These are phyloP conservation scores for Stemphylium lycopersici DNA, from an alignment of 2,329 filamentous ascomycete genomes.

Conservation along the genomic window DNA sequence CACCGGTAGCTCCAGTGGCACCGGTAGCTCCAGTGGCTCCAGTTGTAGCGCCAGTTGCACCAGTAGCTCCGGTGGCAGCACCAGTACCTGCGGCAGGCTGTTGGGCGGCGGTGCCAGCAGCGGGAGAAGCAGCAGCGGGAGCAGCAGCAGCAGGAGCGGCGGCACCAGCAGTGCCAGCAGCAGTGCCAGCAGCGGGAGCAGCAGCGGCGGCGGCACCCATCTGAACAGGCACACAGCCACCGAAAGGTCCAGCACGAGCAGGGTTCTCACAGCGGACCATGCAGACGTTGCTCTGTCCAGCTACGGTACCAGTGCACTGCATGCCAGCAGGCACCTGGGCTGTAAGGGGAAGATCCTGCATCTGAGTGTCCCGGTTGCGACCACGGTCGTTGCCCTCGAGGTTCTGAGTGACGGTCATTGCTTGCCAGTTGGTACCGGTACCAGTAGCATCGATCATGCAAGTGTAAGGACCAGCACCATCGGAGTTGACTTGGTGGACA, in stretches of 20 bases:
- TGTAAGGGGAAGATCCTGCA: slow-evolving; percentile 56
- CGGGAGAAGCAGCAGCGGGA: slow-evolving; percentile 6
- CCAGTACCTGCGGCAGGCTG: slow-evolving; percentile 1
- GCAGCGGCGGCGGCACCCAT: slow-evolving; percentile 43
- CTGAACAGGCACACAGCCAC: slow-evolving; percentile 65
- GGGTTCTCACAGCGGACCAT: slow-evolving; percentile 68
- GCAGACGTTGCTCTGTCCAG: slow-evolving; percentile 65
- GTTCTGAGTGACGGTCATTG: slow-evolving; percentile 62
- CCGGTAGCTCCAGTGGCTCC: slow-evolving; percentile 10
- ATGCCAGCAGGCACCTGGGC: slow-evolving; percentile 62
- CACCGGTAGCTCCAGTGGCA: slow-evolving; percentile 9
- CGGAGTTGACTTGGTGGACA: slow-evolving; percentile 70
- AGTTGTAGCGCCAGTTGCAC: slow-evolving; percentile 2
- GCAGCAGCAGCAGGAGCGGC: slow-evolving; percentile 5
- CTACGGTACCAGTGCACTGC: slow-evolving; percentile 65
- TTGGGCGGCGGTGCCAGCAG: slow-evolving; percentile 1
- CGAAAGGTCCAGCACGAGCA: slow-evolving; percentile 66
- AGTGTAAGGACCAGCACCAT: slow-evolving; percentile 69
- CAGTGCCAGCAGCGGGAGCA: slow-evolving; percentile 10
- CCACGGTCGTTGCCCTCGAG: slow-evolving; percentile 60
- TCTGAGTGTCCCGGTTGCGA: slow-evolving; percentile 44
- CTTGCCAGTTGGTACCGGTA: slow-evolving; percentile 60
- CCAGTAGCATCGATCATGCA: slow-evolving; percentile 69
- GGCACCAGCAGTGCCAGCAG: slow-evolving; percentile 7
- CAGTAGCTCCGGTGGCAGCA: slow-evolving; percentile 11